A percentile compares a stretch with the other conserved stretches of the same genome.
Evolutionary conservation across 164 flowering plant species (phyloP).

Genomic region (Sedum album): DNA sequence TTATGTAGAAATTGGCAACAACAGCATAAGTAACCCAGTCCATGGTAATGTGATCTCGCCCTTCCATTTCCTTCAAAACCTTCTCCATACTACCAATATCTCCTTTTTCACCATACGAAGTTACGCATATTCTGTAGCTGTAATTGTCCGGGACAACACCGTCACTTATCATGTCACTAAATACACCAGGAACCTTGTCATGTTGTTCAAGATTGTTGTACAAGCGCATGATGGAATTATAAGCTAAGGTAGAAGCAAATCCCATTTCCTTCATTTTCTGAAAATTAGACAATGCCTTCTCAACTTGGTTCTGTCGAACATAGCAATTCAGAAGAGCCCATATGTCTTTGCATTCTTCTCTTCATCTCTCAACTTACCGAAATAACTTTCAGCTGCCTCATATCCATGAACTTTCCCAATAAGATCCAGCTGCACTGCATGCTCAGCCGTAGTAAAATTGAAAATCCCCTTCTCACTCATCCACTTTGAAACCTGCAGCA

Average conservation of each 20-base stretch:
- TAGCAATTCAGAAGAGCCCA: conserved; percentile 70
- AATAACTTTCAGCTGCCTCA: conserved; percentile 50
- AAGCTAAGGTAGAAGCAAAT: conserved; percentile 36
- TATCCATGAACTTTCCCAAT: conserved; percentile 56
- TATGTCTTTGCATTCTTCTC: conserved; percentile 52
- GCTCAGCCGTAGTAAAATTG: conserved; percentile 41
- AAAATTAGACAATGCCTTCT: conserved; percentile 38
- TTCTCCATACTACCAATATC: conserved; percentile 51
- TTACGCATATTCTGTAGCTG: conserved; percentile 68
- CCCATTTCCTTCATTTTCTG: conserved; percentile 69
- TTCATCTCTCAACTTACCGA: conserved; percentile 34
- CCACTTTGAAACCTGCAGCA: conserved; percentile 78
- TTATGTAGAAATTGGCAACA: conserved; percentile 48
- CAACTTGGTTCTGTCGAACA: conserved; percentile 40
- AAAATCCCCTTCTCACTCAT: conserved; percentile 43
- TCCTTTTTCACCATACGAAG: conserved; percentile 45
- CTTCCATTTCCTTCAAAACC: conserved; percentile 51
- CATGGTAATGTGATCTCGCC: conserved; percentile 32
- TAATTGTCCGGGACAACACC: conserved; percentile 52
- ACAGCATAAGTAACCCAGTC: conserved; percentile 66
- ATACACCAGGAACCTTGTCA: conserved; percentile 47
- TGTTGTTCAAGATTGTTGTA: conserved; percentile 36
- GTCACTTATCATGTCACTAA: conserved; percentile 51
- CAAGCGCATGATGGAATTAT: conserved; percentile 65
- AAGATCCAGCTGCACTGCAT: conserved; percentile 69